Conservation (phyloP, 129 eudicot species). For the Flaveria linearis region DNA sequence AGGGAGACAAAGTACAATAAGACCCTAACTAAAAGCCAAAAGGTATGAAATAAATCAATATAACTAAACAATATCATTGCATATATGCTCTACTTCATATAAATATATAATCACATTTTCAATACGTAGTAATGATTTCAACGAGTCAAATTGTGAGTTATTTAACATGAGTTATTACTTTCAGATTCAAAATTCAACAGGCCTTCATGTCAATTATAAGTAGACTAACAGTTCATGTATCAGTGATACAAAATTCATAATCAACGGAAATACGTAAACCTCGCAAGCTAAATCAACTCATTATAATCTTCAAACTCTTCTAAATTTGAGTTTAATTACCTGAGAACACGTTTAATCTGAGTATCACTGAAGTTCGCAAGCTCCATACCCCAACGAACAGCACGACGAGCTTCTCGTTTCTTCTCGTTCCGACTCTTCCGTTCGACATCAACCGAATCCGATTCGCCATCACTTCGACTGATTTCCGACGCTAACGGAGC, state of each 20-base stretch:
- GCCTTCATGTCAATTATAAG: background rate
- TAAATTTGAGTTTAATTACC: constrained; percentile 26
- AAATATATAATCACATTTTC: no score
- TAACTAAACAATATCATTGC: background rate
- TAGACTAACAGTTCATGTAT: no score
- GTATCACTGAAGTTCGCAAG: constrained; percentile 60
- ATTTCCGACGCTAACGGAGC: constrained; percentile 34
- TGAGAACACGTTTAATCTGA: constrained; percentile 79
- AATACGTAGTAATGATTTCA: background rate
- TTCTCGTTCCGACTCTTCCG: constrained; percentile 74
- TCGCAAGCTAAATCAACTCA: background rate
- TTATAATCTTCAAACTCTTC: background rate
- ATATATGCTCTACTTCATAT: background rate
- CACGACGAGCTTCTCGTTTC: constrained; percentile 84
- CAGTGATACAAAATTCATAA: background rate
- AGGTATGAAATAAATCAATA: background rate
- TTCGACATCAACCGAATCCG: constrained; percentile 32
- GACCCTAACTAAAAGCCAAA: background rate
- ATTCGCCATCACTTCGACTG: constrained; percentile 38
- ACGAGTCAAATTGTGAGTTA: background rate
- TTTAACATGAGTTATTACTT: background rate
- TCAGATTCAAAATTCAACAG: background rate
- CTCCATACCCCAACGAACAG: constrained; percentile 82
- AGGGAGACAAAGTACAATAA: background rate
- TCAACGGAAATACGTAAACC: background rate